Conservation (phyloP, 768 basidiomycete species). For the Epithele typhae region DNA sequence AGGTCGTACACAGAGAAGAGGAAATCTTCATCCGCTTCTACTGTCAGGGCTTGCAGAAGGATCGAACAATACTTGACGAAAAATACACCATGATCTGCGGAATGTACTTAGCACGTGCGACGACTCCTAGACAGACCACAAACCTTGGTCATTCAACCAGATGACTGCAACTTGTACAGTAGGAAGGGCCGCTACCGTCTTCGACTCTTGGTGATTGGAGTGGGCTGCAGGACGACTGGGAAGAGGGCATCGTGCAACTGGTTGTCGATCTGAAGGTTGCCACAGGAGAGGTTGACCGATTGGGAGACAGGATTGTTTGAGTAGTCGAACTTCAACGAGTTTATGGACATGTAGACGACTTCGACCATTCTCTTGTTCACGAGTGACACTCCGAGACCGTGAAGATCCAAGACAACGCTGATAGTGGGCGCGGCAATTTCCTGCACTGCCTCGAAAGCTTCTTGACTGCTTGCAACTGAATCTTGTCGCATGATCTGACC, state of each 20-base stretch:
- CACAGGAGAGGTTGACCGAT: constrained; percentile 74
- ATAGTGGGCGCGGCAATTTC: constrained; percentile 68
- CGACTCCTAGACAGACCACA: too few species aligned
- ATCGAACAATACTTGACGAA: constrained; percentile 98
- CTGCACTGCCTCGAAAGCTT: constrained; percentile 81
- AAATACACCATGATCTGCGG: constrained; percentile 95
- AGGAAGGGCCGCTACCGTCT: constrained; percentile 76
- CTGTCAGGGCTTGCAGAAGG: constrained; percentile 87
- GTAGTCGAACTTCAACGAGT: constrained; percentile 81
- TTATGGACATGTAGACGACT: constrained; percentile 82
- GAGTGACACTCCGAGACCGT: constrained; percentile 89
- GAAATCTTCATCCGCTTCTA: constrained; percentile 97
- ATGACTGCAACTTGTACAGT: constrained; percentile 86
- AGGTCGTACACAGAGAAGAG: constrained; percentile 90
- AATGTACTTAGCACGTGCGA: too few species aligned
- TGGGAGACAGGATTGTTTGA: constrained; percentile 74
- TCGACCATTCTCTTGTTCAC: constrained; percentile 85
- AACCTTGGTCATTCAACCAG: constrained; percentile 92
- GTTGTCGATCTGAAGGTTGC: constrained; percentile 93
- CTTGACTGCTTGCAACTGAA: constrained; percentile 61
- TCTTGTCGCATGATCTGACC: constrained; percentile 59
- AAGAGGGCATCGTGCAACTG: constrained; percentile 95
- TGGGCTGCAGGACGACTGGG: constrained; percentile 93
- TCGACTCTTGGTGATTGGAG: constrained; percentile 77
- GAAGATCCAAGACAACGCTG: constrained; percentile 68